Conservation (phyloP, 1,284 basidiomycete genomes). For the Pseudomicrostroma phylloplanum region DNA sequence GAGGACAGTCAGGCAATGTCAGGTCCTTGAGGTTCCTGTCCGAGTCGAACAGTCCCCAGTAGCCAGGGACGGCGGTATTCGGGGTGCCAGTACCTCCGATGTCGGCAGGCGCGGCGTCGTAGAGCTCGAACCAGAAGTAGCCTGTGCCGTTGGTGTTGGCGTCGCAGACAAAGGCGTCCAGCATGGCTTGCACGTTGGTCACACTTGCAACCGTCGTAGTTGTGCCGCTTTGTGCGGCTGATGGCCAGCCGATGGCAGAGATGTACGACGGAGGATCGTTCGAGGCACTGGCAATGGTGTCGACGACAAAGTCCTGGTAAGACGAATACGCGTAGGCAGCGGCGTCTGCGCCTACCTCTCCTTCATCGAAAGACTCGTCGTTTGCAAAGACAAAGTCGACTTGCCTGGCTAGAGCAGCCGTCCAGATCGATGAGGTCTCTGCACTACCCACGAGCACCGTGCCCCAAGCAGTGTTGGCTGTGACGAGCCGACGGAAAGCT, state of each 20-base stretch:
- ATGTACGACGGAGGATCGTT: constrained; percentile 57
- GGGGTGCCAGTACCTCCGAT: constrained; percentile 54
- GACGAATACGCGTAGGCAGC: constrained; percentile 60
- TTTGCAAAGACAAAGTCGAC: constrained; percentile 68
- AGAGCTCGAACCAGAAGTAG: constrained; percentile 58
- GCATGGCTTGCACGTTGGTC: constrained; percentile 55
- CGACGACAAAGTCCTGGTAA: neutral
- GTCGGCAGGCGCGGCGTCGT: constrained; percentile 60
- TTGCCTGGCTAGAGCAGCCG: constrained; percentile 61
- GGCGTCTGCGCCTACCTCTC: constrained; percentile 63
- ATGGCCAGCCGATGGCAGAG: constrained; percentile 90
- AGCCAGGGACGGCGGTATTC: constrained; percentile 71
- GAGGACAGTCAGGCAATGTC: constrained; percentile 53
- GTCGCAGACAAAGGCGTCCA: constrained; percentile 79
- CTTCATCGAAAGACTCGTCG: constrained; percentile 57
- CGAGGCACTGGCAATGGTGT: neutral
- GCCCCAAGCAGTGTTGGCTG: constrained; percentile 52
- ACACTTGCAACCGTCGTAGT: constrained; percentile 25
- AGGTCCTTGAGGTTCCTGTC: constrained; percentile 39
- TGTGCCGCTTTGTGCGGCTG: constrained; percentile 54
- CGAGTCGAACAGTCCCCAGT: constrained; percentile 36
- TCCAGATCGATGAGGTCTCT: constrained; percentile 74
- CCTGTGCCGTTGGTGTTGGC: constrained; percentile 69
- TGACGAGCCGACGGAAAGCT: constrained; percentile 59
- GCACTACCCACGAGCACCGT: constrained; percentile 72